Conservation (phyloP, 495 filamentous ascomycete genomes). For the Hypoxylon rickii region DNA sequence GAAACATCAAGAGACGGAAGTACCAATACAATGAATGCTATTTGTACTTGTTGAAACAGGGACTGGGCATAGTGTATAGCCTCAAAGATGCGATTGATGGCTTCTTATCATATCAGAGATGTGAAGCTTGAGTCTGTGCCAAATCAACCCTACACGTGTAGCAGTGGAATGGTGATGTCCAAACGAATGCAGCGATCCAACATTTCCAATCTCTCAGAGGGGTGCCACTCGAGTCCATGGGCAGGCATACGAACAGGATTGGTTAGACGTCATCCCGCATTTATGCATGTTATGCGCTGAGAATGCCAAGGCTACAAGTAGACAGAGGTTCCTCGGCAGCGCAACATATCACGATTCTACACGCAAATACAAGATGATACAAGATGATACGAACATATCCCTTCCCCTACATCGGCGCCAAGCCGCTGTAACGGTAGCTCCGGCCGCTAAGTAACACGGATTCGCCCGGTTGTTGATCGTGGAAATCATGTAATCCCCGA, state of each 20-base stretch:
- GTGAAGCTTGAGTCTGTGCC: too few relatives aligned
- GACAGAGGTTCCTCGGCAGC: not conserved
- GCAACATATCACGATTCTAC: too few relatives aligned
- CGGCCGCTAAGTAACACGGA: constrained; percentile 22
- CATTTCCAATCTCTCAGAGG: too few relatives aligned
- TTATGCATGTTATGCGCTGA: constrained; percentile 16
- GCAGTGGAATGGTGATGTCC: not conserved
- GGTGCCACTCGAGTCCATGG: constrained; percentile 6
- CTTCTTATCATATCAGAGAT: too few relatives aligned
- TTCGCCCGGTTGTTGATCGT: constrained; percentile 13
- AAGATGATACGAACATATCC: too few relatives aligned
- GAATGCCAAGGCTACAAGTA: not conserved
- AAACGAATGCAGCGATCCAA: not conserved
- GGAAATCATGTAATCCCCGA: too few relatives aligned
- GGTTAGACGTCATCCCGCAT: constrained; percentile 12
- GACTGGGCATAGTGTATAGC: too few relatives aligned
- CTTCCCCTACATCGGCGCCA: constrained; percentile 26
- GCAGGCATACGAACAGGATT: constrained; percentile 1
- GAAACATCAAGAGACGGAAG: too few relatives aligned
- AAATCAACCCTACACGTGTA: constrained; percentile 15
- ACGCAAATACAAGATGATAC: too few relatives aligned
- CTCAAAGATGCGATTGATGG: too few relatives aligned
- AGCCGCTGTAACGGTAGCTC: constrained; percentile 16
- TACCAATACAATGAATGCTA: too few relatives aligned
- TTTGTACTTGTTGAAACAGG: too few relatives aligned